Conservation (phyloP, 768 basidiomycete species). For the Amanita pallidorosea region DNA sequence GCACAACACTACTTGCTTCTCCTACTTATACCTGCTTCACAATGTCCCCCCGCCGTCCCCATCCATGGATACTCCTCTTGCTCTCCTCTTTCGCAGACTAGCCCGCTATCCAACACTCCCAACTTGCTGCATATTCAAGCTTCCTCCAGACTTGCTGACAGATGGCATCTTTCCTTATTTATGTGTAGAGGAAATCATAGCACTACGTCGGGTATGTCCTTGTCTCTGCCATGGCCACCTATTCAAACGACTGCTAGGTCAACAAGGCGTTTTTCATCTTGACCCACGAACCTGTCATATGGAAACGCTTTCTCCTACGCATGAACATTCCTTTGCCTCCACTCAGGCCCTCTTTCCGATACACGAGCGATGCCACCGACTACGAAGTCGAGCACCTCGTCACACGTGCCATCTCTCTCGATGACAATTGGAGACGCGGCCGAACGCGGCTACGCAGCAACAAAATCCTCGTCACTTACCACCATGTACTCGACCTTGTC, state of each 20-base stretch:
- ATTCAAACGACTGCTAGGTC: constrained; percentile 26
- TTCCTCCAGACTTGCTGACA: constrained; percentile 30
- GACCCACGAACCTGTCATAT: constrained; percentile 58
- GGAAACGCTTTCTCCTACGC: constrained; percentile 51
- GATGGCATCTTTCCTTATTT: constrained; percentile 32
- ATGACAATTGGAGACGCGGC: constrained; percentile 44
- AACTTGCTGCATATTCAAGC: constrained; percentile 17
- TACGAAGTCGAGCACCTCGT: constrained; percentile 49
- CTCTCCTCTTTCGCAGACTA: constrained; percentile 11
- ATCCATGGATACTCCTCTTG: not conserved
- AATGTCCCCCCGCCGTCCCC: not conserved
- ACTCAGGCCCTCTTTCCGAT: constrained; percentile 46
- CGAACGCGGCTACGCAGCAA: constrained; percentile 23
- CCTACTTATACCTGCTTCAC: not conserved
- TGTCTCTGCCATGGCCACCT: not conserved
- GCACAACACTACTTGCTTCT: not conserved
- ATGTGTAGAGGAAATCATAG: constrained; percentile 34
- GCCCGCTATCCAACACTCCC: constrained; percentile 9
- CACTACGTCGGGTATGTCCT: constrained; percentile 29
- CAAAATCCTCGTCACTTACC: constrained; percentile 18
- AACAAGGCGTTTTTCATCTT: constrained; percentile 49
- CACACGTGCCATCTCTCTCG: constrained; percentile 45
- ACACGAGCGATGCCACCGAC: constrained; percentile 24
- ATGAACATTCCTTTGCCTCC: constrained; percentile 50
- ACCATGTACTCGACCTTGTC: constrained; percentile 38